These are phyloP conservation scores for Conringia planisiliqua DNA, from an alignment of 345 rosid genomes.

Conservation along the genomic window DNA sequence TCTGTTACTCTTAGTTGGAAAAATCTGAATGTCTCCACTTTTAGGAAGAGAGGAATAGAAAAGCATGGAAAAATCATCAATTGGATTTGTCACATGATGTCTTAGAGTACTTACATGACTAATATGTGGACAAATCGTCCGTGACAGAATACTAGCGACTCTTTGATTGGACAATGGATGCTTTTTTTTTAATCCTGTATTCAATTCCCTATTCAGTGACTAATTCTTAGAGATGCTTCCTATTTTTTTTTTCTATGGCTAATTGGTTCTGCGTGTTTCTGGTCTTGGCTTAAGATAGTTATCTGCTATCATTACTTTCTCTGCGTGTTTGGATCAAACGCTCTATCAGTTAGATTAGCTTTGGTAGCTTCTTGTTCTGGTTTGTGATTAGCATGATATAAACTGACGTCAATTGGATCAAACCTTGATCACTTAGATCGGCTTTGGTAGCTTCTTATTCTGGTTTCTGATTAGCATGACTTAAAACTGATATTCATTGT, in stretches of 20 bases:
- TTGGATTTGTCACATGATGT: conserved; percentile 3
- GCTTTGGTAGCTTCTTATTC: background rate
- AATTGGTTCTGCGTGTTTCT: background rate
- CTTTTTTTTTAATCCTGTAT: background rate
- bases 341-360: background rate
- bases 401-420: conserved; percentile 7
- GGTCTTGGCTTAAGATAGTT: background rate
- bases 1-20: conserved; percentile 1
- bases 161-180: background rate
- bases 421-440: background rate
- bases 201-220: background rate
- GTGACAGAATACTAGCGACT: background rate
- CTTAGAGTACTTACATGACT: background rate
- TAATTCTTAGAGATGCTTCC: background rate
- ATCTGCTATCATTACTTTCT: background rate
- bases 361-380: conserved; percentile 4
- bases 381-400: conserved; percentile 9
- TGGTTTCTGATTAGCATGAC: conserved; percentile 11
- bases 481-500: conserved; percentile 2
- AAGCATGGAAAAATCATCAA: background rate
- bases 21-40: background rate
- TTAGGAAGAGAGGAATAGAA: background rate
- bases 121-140: background rate
- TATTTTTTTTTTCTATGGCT: conserved; percentile 5
- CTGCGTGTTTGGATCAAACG: background rate